Conservation (phyloP, 495 filamentous ascomycete genomes). For the Penicillium lividum region DNA sequence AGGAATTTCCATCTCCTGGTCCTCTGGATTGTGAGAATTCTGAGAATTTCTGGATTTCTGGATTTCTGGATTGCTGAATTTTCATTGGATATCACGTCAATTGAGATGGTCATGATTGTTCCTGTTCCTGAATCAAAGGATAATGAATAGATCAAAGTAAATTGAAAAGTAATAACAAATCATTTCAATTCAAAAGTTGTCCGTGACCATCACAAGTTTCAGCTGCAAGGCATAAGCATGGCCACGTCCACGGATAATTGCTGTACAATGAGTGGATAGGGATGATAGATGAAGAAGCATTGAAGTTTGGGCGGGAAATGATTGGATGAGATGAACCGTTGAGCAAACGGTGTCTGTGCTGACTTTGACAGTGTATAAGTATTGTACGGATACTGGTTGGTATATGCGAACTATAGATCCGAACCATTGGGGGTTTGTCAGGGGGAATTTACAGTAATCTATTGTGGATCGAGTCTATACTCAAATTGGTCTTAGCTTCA, state of each 20-base stretch:
- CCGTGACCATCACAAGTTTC: too few relatives aligned
- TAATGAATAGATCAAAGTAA: too few relatives aligned
- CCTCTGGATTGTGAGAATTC: too few relatives aligned
- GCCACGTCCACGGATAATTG: conserved; percentile 9
- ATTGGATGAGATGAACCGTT: conserved; percentile 18
- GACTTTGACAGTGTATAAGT: background rate
- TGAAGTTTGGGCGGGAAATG: conserved; percentile 21
- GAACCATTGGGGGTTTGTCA: conserved; percentile 1
- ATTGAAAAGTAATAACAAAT: too few relatives aligned
- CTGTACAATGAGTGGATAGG: conserved; percentile 19
- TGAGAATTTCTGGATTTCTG: too few relatives aligned
- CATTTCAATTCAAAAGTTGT: too few relatives aligned
- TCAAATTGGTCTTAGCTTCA: conserved; percentile 33
- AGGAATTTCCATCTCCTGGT: too few relatives aligned
- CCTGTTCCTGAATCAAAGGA: too few relatives aligned
- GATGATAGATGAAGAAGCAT: conserved; percentile 9
- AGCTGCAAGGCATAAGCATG: conserved; percentile 1
- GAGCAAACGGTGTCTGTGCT: conserved; percentile 27
- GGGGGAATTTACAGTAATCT: too few relatives aligned
- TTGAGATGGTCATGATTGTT: too few relatives aligned
- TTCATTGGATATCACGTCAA: too few relatives aligned
- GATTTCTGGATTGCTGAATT: too few relatives aligned
- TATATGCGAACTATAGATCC: background rate
- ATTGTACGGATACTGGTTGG: background rate
- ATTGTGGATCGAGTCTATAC: conserved; percentile 27